Conservation (phyloP, 768 basidiomycete genomes). For the Agrocybe pediades region DNA sequence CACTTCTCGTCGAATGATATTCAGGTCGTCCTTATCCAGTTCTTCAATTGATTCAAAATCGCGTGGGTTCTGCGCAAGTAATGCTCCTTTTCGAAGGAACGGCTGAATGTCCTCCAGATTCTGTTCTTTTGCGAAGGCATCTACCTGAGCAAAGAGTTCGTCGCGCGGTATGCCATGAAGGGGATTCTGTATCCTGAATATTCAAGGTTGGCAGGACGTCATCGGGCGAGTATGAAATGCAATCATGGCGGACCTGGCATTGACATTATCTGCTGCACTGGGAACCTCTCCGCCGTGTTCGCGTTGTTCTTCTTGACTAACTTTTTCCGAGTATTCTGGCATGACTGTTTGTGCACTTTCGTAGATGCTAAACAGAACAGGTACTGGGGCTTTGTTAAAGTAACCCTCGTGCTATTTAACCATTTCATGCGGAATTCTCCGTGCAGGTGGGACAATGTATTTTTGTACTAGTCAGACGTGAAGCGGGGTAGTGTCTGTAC, state of each 20-base stretch:
- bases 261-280: slow-evolving; percentile 20
- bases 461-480: not conserved
- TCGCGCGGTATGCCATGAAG: slow-evolving; percentile 56
- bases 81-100: slow-evolving; percentile 64
- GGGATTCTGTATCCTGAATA: slow-evolving; percentile 37
- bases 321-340: slow-evolving; percentile 8
- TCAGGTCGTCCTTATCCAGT: slow-evolving; percentile 32
- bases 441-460: not conserved
- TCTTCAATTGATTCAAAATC: slow-evolving; percentile 37
- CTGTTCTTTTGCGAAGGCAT: slow-evolving; percentile 54
- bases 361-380: not conserved
- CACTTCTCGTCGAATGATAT: slow-evolving; percentile 37
- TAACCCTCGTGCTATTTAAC: not conserved
- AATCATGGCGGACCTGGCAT: slow-evolving; percentile 19
- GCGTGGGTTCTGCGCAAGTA: slow-evolving; percentile 66
- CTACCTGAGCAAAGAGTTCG: slow-evolving; percentile 58
- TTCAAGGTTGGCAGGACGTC: not conserved
- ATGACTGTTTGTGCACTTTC: slow-evolving; percentile 1
- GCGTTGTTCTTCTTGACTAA: slow-evolving; percentile 9
- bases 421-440: not conserved
- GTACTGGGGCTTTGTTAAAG: not conserved
- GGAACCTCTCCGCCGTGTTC: slow-evolving; percentile 8
- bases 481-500: not conserved
- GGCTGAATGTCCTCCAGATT: slow-evolving; percentile 39
- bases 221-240: not conserved